phyloP scores from a whole-genome alignment of 139 green algal genomes.

The Coelastrella sp. region DNA sequence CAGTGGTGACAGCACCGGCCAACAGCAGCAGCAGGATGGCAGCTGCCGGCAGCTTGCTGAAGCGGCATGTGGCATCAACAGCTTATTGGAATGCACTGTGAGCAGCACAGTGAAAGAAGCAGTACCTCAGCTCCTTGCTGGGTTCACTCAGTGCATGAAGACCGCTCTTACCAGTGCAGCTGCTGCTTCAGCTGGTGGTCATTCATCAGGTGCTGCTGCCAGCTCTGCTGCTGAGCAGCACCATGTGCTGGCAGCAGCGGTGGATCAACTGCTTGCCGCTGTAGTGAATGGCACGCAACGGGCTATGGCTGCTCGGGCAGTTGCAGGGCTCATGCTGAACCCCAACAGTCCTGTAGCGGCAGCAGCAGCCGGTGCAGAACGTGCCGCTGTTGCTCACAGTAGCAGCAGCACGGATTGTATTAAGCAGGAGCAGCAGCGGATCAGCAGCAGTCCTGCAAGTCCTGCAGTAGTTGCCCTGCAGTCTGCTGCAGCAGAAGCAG shows the following conservation, averaged over 20 bases:
- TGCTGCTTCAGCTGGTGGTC: background rate
- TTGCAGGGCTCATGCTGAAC: background rate
- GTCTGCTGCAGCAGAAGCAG: constrained; percentile 16
- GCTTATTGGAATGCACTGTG: constrained; percentile 7
- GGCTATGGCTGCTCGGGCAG: background rate
- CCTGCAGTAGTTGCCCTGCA: constrained; percentile 3
- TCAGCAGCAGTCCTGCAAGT: constrained; percentile 5
- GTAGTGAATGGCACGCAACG: background rate
- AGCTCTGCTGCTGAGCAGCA: background rate
- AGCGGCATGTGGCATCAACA: constrained; percentile 6
- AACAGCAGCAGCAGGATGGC: constrained; percentile 8
- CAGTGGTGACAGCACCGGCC: background rate
- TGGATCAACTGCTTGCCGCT: background rate
- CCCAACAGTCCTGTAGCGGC: background rate
- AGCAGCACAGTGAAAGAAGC: constrained; percentile 17
- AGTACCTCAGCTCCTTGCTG: constrained; percentile 23
- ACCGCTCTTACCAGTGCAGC: background rate
- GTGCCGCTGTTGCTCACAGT: background rate
- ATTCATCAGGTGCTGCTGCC: background rate
- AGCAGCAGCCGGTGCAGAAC: background rate
- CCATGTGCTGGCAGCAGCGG: background rate
- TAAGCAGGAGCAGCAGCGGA: background rate
- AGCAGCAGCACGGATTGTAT: background rate
- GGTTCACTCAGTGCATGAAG: constrained; percentile 4
- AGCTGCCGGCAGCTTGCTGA: constrained; percentile 29